phyloP scores from a whole-genome alignment of 2,329 filamentous ascomycete species.

The Botrytis byssoidea region DNA sequence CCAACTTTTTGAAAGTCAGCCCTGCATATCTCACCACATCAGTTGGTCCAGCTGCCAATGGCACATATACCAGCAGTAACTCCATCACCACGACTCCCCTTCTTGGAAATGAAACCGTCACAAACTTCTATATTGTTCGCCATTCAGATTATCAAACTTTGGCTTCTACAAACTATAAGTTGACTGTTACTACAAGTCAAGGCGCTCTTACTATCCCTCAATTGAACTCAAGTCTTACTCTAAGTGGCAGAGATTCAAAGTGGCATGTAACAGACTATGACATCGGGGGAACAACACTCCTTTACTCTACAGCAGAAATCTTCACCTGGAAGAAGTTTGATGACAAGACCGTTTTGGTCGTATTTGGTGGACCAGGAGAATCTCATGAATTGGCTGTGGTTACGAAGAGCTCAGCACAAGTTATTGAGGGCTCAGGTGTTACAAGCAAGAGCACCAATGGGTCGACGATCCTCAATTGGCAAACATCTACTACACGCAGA shows the following conservation, averaged over 20 bases:
- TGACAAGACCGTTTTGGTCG: conserved; percentile 56
- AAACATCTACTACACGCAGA: conserved; percentile 52
- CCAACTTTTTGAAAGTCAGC: conserved; percentile 71
- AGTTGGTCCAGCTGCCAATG: conserved; percentile 48
- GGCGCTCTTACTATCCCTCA: conserved; percentile 59
- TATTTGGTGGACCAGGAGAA: conserved; percentile 64
- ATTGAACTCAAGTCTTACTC: conserved; percentile 53
- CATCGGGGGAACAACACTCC: conserved; percentile 55
- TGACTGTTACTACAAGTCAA: conserved; percentile 60
- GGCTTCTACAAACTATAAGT: conserved; percentile 57
- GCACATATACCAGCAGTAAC: conserved; percentile 54
- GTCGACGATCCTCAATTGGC: conserved; percentile 53
- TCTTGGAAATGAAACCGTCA: conserved; percentile 50
- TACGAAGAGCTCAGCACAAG: conserved; percentile 37
- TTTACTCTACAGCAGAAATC: conserved; percentile 70
- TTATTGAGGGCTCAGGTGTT: conserved; percentile 36
- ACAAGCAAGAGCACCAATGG: conserved; percentile 43
- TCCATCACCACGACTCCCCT: conserved; percentile 56
- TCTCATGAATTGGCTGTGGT: conserved; percentile 59
- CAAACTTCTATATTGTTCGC: conserved; percentile 63
- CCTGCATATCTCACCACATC: conserved; percentile 64
- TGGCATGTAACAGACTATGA: conserved; percentile 67
- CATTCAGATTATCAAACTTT: conserved; percentile 64
- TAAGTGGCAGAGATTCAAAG: conserved; percentile 65
- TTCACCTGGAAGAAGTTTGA: conserved; percentile 67